phyloP scores from a whole-genome alignment of 345 rosid genomes.

The Syzygium aqueum region DNA sequence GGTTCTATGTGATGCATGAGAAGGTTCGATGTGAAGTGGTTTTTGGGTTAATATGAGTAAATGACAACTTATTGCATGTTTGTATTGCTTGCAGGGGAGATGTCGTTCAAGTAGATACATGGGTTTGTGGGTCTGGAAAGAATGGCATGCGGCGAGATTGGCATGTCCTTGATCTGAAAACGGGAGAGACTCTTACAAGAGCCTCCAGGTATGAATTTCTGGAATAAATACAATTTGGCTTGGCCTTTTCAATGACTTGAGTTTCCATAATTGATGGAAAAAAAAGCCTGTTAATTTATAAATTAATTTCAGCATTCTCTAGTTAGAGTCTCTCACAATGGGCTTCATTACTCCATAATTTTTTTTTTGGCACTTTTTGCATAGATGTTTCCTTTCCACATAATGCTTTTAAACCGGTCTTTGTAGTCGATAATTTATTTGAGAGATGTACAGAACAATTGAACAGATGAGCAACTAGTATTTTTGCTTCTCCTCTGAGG shows the following conservation, averaged over 20 bases:
- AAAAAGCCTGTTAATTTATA: not conserved
- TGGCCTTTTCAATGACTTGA: not conserved
- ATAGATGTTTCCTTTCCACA: not conserved
- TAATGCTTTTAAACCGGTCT: not conserved
- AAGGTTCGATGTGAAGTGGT: not conserved
- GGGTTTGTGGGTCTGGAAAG: conserved; percentile 41
- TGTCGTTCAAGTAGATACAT: conserved; percentile 38
- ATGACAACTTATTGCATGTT: not conserved
- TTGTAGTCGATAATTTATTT: not conserved
- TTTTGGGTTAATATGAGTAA: not conserved
- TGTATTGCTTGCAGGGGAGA: conserved; percentile 29
- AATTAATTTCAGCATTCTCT: not conserved
- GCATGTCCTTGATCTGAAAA: conserved; percentile 30
- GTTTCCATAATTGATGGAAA: not conserved
- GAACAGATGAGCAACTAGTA: not conserved
- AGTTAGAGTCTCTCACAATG: not conserved
- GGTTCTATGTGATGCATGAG: not conserved
- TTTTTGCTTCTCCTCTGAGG: not conserved
- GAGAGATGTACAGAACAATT: not conserved
- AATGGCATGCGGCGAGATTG: conserved; percentile 51
- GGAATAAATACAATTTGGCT: not conserved
- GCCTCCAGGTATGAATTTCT: conserved; percentile 26
- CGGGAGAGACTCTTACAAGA: conserved; percentile 35
- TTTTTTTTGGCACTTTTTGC: not conserved
- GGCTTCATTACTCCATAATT: not conserved